Evolutionary conservation across 1,284 basidiomycete genomes (phyloP), one percentile per base, ranked within the genome.

Genomic region (Leccinum griseonigrum): DNA sequence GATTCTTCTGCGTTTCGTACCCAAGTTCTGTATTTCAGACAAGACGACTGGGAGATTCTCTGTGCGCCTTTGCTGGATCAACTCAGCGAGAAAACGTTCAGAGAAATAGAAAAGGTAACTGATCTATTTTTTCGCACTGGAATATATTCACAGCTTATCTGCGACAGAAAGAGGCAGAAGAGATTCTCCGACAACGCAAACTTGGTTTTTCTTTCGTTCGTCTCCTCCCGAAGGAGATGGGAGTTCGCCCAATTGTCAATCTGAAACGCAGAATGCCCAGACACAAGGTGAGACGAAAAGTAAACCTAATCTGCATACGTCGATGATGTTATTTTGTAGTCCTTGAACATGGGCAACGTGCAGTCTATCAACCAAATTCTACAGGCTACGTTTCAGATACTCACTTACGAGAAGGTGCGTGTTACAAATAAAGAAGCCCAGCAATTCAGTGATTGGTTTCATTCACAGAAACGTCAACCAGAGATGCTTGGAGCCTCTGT

Each of bases 171-270:
- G 86, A 93, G 64, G 87, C 85, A 0, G 77, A 82, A 57, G 85
- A 86, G 64, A 80, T 92, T 34, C 74, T 91, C 13, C 81, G 84
- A 31, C 85, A 88, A 64, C 83, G 91, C 3, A 86, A 77, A 64
- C 79, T 96, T 2, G 92, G 92, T 0, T 93, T 90, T 71, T 94
- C 94, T 0, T 92, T 91, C 64, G 88, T 98, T 7, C 85, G 97
- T 2, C 79, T 99, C 1, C 78, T 98, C 29, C 97, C 97, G 0
- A 99, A 99, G 75, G 95, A 96, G 60, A 92, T 85, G 3, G 96
- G 97, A 0, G 94, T 98, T 4, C 83, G 97, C 34, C 96, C 96
- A 0, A 97, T 99, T 63, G 92, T 98, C 38, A 99, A 99, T 71
- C 78, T 99, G 38, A 85, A 90, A 13, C 82, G 90, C 34, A 87